These are phyloP conservation scores for Sequoiadendron giganteum DNA, from an alignment of 75 land plant genomes.

Conservation along the genomic window DNA sequence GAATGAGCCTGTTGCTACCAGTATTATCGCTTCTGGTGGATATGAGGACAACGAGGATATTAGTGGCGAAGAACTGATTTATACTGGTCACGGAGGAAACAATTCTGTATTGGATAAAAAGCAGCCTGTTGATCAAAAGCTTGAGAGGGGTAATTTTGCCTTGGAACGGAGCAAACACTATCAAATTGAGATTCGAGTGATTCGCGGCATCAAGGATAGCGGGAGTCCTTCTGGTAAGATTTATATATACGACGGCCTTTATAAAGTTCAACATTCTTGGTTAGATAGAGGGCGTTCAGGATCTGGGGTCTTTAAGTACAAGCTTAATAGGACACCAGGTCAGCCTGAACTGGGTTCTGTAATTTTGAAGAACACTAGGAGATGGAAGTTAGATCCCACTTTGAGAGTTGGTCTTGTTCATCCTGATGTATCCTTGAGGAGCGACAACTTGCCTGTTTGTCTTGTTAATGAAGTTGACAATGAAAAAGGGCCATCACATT, in stretches of 20 bases:
- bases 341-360: slow-evolving; percentile 57
- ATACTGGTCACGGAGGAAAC: slow-evolving; percentile 88
- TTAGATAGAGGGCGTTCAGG: slow-evolving; percentile 55
- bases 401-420: slow-evolving; percentile 41
- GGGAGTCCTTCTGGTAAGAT: slow-evolving; percentile 34
- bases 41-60: slow-evolving; percentile 71
- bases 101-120: slow-evolving; percentile 19
- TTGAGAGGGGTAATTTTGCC: slow-evolving; percentile 72
- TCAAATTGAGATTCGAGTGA: slow-evolving; percentile 68
- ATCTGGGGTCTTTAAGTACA: slow-evolving; percentile 54
- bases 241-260: slow-evolving; percentile 88
- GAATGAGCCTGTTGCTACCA: slow-evolving; percentile 53
- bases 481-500: slow-evolving; percentile 57
- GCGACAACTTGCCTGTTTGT: slow-evolving; percentile 57
- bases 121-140: slow-evolving; percentile 51
- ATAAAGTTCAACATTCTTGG: slow-evolving; percentile 49
- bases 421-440: slow-evolving; percentile 53
- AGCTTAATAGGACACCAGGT: slow-evolving; percentile 49
- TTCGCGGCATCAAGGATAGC: slow-evolving; percentile 48
- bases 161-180: slow-evolving; percentile 41
- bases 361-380: slow-evolving; percentile 33
- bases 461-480: slow-evolving; percentile 63
- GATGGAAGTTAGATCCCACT: slow-evolving; percentile 45
- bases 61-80: slow-evolving; percentile 66
- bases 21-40: slow-evolving; percentile 59